Percentiles rank a stretch among this genome's conserved stretches.
These are phyloP conservation scores for Saturnispora silvae DNA, from an alignment of 805 yeast genomes.

Conservation along the genomic window DNA sequence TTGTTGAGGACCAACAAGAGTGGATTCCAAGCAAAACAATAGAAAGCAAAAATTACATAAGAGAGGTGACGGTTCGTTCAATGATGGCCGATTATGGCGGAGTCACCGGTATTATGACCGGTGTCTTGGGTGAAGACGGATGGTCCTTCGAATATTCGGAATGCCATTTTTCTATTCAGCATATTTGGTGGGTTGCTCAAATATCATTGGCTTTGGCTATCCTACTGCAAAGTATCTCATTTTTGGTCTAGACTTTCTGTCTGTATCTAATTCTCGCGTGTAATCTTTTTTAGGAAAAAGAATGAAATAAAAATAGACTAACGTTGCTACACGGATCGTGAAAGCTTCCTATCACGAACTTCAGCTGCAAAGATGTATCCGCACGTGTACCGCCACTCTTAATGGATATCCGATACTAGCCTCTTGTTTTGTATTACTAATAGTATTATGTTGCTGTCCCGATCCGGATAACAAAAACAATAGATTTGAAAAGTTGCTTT, in stretches of 20 bases:
- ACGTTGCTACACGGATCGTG: not conserved
- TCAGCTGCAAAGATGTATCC: too few species aligned
- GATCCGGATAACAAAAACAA: too few species aligned
- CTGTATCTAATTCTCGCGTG: not conserved
- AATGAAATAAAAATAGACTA: too few species aligned
- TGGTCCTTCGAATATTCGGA: slow-evolving; percentile 65
- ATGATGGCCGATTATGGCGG: slow-evolving; percentile 97
- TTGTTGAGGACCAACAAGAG: slow-evolving; percentile 24
- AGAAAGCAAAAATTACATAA: slow-evolving; percentile 31
- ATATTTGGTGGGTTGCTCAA: slow-evolving; percentile 91
- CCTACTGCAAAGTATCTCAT: slow-evolving; percentile 27
- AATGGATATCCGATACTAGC: too few species aligned
- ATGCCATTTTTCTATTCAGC: slow-evolving; percentile 82
- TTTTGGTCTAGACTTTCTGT: slow-evolving; percentile 2
- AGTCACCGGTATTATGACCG: slow-evolving; percentile 75
- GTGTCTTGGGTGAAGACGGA: slow-evolving; percentile 39
- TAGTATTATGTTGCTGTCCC: too few species aligned
- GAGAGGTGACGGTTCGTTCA: slow-evolving; percentile 78
- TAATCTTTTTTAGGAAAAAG: too few species aligned
- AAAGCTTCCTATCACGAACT: too few species aligned
- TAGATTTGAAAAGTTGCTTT: too few species aligned
- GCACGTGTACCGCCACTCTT: too few species aligned
- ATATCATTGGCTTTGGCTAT: slow-evolving; percentile 35
- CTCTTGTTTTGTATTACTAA: too few species aligned
- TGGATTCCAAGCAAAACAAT: slow-evolving; percentile 51